A percentile compares a stretch with the other conserved stretches of the same genome.
Conservation (phyloP, 306 rosid genomes). For the Psophocarpus tetragonolobus region DNA sequence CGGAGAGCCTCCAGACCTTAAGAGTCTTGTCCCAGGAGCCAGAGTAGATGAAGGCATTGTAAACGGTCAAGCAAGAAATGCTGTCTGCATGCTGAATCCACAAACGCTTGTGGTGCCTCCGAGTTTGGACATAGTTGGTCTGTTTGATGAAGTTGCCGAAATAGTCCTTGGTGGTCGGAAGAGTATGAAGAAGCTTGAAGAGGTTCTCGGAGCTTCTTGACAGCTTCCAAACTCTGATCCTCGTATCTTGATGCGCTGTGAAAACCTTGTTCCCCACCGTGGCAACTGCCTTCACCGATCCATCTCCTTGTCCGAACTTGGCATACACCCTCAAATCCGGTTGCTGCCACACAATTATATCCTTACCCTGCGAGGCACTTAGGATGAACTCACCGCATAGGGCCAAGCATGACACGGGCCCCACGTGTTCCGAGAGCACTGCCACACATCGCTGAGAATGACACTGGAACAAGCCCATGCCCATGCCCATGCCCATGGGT, state of each 20-base stretch:
- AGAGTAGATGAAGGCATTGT: slow-evolving; percentile 71
- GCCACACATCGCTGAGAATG: slow-evolving; percentile 62
- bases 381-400: slow-evolving; percentile 89
- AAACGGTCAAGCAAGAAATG: slow-evolving; percentile 77
- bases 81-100: slow-evolving; percentile 93
- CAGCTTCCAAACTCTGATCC: slow-evolving; percentile 87
- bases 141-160: slow-evolving; percentile 87
- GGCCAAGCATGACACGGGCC: slow-evolving; percentile 83
- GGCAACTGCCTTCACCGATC: slow-evolving; percentile 80
- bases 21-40: slow-evolving; percentile 97
- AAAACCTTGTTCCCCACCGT: slow-evolving; percentile 67
- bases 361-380: slow-evolving; percentile 87
- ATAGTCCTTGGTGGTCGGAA: slow-evolving; percentile 84
- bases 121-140: slow-evolving; percentile 80
- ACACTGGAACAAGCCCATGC: slow-evolving; percentile 14
- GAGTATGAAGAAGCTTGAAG: slow-evolving; percentile 65
- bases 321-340: slow-evolving; percentile 74
- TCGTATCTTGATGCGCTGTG: slow-evolving; percentile 86
- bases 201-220: slow-evolving; percentile 75
- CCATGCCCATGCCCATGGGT: too few species aligned
- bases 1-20: slow-evolving; percentile 80
- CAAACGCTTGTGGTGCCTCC: slow-evolving; percentile 76
- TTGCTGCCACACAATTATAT: slow-evolving; percentile 90
- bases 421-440: slow-evolving; percentile 69
- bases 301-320: slow-evolving; percentile 86